Percentiles rank a stretch among this genome's conserved stretches.
Conservation (phyloP, 106 monocot genomes). For the Narthecium ossifragum region DNA sequence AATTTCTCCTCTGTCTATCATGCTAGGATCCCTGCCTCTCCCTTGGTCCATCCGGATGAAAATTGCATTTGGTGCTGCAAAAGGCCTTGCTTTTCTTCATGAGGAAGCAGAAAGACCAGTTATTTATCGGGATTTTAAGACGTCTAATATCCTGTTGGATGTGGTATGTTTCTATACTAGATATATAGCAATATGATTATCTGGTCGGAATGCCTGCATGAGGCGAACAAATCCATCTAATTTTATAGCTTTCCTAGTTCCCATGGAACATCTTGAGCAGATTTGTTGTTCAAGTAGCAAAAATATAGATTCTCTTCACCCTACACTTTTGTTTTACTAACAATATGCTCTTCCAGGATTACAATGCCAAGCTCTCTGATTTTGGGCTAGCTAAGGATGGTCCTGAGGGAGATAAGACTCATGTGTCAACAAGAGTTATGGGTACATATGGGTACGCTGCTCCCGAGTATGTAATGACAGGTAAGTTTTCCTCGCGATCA, state of each 20-base stretch:
- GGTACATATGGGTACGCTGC: constrained; percentile 86
- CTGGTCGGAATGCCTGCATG: no score
- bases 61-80: constrained; percentile 65
- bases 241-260: no score
- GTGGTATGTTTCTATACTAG: constrained; percentile 32
- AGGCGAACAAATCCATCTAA: no score
- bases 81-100: constrained; percentile 61
- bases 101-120: constrained; percentile 68
- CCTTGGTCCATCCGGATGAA: constrained; percentile 54
- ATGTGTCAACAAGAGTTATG: constrained; percentile 77
- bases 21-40: constrained; percentile 54
- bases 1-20: not conserved
- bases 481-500: constrained; percentile 11
- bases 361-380: constrained; percentile 79
- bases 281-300: no score
- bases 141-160: constrained; percentile 60
- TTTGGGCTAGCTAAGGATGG: constrained; percentile 88
- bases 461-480: constrained; percentile 86
- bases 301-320: not conserved
- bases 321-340: not conserved
- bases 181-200: no score
- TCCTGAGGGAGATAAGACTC: constrained; percentile 73
- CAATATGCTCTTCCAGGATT: constrained; percentile 39
- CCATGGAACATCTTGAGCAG: no score
- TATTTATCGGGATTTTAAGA: constrained; percentile 73